These are phyloP conservation scores for Diutina catenulata DNA, from an alignment of 1,139 yeast species.

Conservation along the genomic window DNA sequence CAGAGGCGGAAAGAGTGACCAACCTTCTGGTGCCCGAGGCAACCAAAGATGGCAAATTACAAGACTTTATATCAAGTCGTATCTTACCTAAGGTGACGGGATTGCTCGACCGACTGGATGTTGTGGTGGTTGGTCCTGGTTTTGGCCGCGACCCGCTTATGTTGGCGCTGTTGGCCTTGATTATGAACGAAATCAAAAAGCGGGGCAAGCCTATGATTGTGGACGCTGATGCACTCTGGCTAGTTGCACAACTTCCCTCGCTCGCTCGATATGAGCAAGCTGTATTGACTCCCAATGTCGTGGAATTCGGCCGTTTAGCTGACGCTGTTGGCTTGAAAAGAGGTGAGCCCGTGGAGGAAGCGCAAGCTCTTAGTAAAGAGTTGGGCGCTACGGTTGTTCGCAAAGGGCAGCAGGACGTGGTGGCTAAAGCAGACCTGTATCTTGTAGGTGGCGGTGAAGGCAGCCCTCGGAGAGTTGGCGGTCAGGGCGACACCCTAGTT, in stretches of 20 bases:
- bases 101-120: conserved; percentile 59
- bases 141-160: conserved; percentile 71
- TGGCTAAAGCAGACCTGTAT: conserved; percentile 36
- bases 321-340: conserved; percentile 31
- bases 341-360: conserved; percentile 19
- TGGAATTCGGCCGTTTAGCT: conserved; percentile 65
- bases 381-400: conserved; percentile 58
- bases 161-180: conserved; percentile 44
- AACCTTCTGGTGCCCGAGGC: conserved; percentile 14
- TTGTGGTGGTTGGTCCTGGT: conserved; percentile 88
- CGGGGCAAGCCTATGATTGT: conserved; percentile 54
- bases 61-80: conserved; percentile 23
- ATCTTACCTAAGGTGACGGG: conserved; percentile 44
- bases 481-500: conserved; percentile 75
- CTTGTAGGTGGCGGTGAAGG: conserved; percentile 41
- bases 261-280: conserved; percentile 44
- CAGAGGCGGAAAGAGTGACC: conserved; percentile 11
- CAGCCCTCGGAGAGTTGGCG: conserved; percentile 67
- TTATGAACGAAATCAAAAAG: conserved; percentile 44
- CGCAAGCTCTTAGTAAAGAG: conserved; percentile 35
- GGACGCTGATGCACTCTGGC: conserved; percentile 80
- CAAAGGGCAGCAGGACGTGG: conserved; percentile 59
- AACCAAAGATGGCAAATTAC: conserved; percentile 10
- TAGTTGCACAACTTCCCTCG: conserved; percentile 46
- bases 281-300: conserved; percentile 78